Base-by-base conservation (phyloP, 2,329 filamentous ascomycete species). In the Claviceps quebecensis region DNA sequence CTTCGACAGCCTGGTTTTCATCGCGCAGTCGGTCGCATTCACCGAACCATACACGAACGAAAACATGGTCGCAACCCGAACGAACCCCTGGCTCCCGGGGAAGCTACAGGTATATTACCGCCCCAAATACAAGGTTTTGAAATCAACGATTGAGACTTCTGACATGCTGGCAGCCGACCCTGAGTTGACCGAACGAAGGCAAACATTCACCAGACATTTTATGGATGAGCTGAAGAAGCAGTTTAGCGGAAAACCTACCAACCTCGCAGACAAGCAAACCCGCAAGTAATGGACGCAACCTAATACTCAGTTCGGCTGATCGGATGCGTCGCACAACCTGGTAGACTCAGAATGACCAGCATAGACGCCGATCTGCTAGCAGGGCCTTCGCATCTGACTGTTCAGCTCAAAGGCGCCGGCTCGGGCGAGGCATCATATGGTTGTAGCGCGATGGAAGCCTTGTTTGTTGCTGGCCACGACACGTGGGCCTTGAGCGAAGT, bases 1-100 rank as follows among this genome's bases (percentile, higher is more conserved):
- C 71, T 79, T 16, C 66, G 68, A 23, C 74, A 69, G 16, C 75
- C 74, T 1, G 64, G 66, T 8, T 79, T 78, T 58, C 75, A 78
- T 55, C 70, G 69, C 54, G 69, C 68, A 3, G 76, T 79, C 40
- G 72, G 72, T 7, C 67, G 70, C n/a, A 73, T 79, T 37, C 75
- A 79, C 53, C 68, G 69, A 14, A 65, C 61, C 3, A 68, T 79
- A 39, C 63, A 79, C 57, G 73, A 78, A 54, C 60, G 64, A 17
- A 67, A 69, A 45, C 56, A 78, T 54, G 76, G 76, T 9, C 69
- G 72, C 23, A 67, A 75, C 50, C 74, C 75, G 0, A 65, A 70
- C 55, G 72, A 77, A 48, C 75, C 75, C 6, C 55, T 78, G 9
- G 67, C 69, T 0, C 73, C 67, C 1, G 76, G 76, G 45, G 72